Base-by-base conservation (phyloP, 2,329 filamentous ascomycete species). In the Trichoderma brevicompactum region DNA sequence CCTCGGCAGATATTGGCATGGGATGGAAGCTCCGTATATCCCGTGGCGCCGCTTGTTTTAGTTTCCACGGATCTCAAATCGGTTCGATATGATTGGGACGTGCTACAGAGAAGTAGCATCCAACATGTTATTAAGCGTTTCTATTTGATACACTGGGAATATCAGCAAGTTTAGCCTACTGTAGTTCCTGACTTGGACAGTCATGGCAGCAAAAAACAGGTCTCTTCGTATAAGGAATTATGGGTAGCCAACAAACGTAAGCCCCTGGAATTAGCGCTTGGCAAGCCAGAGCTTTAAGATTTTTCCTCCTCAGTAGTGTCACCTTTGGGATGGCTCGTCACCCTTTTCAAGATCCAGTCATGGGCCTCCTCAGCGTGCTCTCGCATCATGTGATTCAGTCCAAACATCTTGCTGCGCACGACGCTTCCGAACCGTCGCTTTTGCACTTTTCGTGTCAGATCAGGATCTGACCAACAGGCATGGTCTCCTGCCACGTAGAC, bases 401-500 rank as follows among this genome's bases (percentile, higher is more conserved):
- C 82, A 9, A 73, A 75, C 66, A 79, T 76, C 1, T 79, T 72
- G 69, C 85, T 87, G 67, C 79, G 80, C 32, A 83, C 77, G 1
- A 89, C 87, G 1, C 80, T 81, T 2, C 87, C 87, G 68, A 88
- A 89, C 0, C 87, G 81, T 41, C 82, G 80, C 77, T 87, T 89
- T 54, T 80, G 77, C 0, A 89, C 84, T 71, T 87, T 88, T 68
- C 83, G 81, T 2, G 78, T 82, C 19, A 87, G 80, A 5, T 88
- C 86, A 38, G 83, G 82, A 65, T 89, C 86, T 67, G 77, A 81
- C 90, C 92, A 97, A 75, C 92, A 90, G 12, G 86, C 85, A 75
- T 97, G 94, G 66, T 89, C 83, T 32, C 83, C 80, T 1, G 89
- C 86, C 17, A 97, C 90, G 72, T 89, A 96, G 53, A 97, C 89